Percentiles rank a stretch among this genome's conserved stretches.
Evolutionary conservation across 495 filamentous ascomycete species (phyloP).

Genomic region (Hyaloscypha hepaticicola): DNA sequence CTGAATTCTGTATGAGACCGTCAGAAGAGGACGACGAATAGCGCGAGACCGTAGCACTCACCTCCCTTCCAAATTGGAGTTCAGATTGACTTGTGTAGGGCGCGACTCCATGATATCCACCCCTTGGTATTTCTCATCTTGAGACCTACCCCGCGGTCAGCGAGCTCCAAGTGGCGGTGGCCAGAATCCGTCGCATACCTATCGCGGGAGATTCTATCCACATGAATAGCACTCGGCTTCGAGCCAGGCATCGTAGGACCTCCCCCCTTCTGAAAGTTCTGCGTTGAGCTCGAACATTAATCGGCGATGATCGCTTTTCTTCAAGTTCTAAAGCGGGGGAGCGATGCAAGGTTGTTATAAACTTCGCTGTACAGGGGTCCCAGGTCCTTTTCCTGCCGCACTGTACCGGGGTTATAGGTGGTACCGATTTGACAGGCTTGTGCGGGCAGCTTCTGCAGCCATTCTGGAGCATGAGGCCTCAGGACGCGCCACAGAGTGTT

Average conservation of each 20-base stretch:
- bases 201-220: slow-evolving; percentile 8
- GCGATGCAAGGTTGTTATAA: slow-evolving; percentile 3
- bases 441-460: not conserved
- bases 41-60: slow-evolving; percentile 28
- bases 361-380: not conserved
- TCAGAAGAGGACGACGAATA: not conserved
- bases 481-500: not conserved
- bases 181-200: slow-evolving; percentile 2
- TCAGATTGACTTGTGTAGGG: slow-evolving; percentile 46
- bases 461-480: not conserved
- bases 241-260: not conserved
- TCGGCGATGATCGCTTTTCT: not conserved
- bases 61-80: slow-evolving; percentile 52
- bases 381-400: not conserved
- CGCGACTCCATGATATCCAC: slow-evolving; percentile 12
- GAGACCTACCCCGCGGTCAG: not conserved
- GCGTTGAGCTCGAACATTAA: not conserved
- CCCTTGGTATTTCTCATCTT: slow-evolving; percentile 21
- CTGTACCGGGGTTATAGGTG: not conserved
- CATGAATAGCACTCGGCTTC: slow-evolving; percentile 1
- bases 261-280: not conserved
- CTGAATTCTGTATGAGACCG: slow-evolving; percentile 2
- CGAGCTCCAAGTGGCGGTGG: not conserved
- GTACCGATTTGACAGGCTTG: not conserved
- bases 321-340: not conserved